phyloP scores from a whole-genome alignment of 2,329 filamentous ascomycete species.

The Alternaria sp. region DNA sequence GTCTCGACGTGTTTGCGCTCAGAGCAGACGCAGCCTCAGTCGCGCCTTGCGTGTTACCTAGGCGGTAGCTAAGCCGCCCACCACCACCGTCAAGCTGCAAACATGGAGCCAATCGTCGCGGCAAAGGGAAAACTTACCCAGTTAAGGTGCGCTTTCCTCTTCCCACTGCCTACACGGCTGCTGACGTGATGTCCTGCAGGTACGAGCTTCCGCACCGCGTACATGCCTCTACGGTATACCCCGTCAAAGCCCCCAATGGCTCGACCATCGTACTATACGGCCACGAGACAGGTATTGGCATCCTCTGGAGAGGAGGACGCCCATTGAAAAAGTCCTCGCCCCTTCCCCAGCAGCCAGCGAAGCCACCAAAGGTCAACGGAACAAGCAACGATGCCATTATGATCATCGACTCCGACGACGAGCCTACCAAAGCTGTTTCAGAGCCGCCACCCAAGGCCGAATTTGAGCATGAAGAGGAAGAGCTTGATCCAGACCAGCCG shows the following conservation, averaged over 20 bases:
- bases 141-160: constrained; percentile 32
- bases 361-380: constrained; percentile 53
- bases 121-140: constrained; percentile 45
- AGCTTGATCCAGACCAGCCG: constrained; percentile 64
- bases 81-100: constrained; percentile 12
- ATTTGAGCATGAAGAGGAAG: constrained; percentile 65
- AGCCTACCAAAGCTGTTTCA: constrained; percentile 39
- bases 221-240: constrained; percentile 65
- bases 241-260: constrained; percentile 66
- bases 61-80: background rate
- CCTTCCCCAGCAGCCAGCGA: constrained; percentile 39
- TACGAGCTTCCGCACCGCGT: constrained; percentile 68
- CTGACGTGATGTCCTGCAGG: constrained; percentile 50
- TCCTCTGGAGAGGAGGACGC: constrained; percentile 68
- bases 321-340: constrained; percentile 51
- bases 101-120: constrained; percentile 77
- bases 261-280: constrained; percentile 69
- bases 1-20: background rate
- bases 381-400: constrained; percentile 58
- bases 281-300: constrained; percentile 64
- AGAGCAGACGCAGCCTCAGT: background rate
- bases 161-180: background rate
- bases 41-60: background rate
- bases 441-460: constrained; percentile 45
- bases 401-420: constrained; percentile 65